A percentile compares a stretch with the other conserved stretches of the same genome.
Conservation (phyloP, 1,284 basidiomycete species). For the Volvariella volvacea region DNA sequence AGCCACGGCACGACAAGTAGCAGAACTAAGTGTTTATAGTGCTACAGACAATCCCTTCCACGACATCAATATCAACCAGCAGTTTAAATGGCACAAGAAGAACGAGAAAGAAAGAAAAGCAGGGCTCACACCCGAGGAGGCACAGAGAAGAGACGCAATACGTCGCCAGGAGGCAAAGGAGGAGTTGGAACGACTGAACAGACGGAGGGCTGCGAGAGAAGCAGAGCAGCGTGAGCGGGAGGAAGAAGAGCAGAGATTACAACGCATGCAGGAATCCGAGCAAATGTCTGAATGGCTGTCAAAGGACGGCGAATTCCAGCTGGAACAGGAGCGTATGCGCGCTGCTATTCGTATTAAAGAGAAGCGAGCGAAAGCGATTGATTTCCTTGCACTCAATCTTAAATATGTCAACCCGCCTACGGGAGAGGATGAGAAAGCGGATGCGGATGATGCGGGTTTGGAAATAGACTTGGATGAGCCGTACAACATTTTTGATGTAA, state of each 20-base stretch:
- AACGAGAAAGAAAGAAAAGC: constrained; percentile 90
- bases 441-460: constrained; percentile 81
- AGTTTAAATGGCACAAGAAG: constrained; percentile 99
- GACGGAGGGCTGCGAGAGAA: constrained; percentile 87
- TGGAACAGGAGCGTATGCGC: constrained; percentile 88
- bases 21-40: constrained; percentile 89
- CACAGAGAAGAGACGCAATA: constrained; percentile 74
- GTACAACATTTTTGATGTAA: constrained; percentile 90
- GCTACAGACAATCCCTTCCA: constrained; percentile 96
- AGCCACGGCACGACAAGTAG: constrained; percentile 81
- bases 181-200: constrained; percentile 89
- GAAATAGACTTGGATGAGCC: constrained; percentile 99
- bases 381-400: constrained; percentile 90
- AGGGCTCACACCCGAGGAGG: constrained; percentile 78
- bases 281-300: constrained; percentile 98
- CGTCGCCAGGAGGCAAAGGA: constrained; percentile 89
- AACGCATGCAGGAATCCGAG: constrained; percentile 85
- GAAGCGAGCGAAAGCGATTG: constrained; percentile 92
- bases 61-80: constrained; percentile 90
- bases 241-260: constrained; percentile 87
- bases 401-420: constrained; percentile 73
- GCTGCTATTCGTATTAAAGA: constrained; percentile 94
- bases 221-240: constrained; percentile 83
- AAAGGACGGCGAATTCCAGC: constrained; percentile 95
- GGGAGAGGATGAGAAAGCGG: constrained; percentile 64